Evolutionary conservation across 1,139 yeast species (phyloP).

Genomic region (Saccharomyces hybrid): DNA sequence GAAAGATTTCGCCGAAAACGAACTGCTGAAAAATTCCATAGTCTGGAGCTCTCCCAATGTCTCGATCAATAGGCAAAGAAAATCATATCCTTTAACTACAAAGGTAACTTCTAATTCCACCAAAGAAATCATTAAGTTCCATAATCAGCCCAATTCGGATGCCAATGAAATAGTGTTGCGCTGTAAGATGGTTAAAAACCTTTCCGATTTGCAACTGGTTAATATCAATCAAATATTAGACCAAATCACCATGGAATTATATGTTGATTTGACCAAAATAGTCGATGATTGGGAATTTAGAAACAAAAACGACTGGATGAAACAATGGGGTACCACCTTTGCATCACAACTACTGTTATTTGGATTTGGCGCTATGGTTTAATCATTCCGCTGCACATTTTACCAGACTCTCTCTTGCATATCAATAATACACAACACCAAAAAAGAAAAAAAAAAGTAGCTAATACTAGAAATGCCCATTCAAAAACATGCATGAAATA

Average conservation of each 20-base stretch:
- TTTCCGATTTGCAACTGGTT: constrained; percentile 40
- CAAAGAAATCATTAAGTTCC: constrained; percentile 25
- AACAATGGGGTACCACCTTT: constrained; percentile 52
- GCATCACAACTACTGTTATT: constrained; percentile 52
- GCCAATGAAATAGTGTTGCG: constrained; percentile 25
- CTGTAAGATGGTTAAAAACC: constrained; percentile 48
- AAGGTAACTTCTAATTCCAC: constrained; percentile 8
- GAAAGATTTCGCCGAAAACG: background rate
- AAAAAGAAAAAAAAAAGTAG: background rate
- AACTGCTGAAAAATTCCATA: too few species aligned
- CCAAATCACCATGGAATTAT: constrained; percentile 49
- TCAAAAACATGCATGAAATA: background rate
- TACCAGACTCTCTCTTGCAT: background rate
- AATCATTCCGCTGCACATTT: constrained; percentile 6
- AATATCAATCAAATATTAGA: constrained; percentile 41
- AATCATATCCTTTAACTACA: constrained; percentile 28
- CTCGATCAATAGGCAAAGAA: constrained; percentile 23
- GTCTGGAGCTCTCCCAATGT: constrained; percentile 29
- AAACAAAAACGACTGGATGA: constrained; percentile 43
- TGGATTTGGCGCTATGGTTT: constrained; percentile 55
- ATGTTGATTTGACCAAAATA: constrained; percentile 48
- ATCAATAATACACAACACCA: background rate
- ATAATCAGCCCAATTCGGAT: constrained; percentile 38
- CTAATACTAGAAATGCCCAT: background rate
- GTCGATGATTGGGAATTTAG: constrained; percentile 41